A percentile compares a stretch with the other conserved stretches of the same genome.
These are phyloP conservation scores for Solanum peruvianum DNA, from an alignment of 257 asterid species.

Conservation along the genomic window DNA sequence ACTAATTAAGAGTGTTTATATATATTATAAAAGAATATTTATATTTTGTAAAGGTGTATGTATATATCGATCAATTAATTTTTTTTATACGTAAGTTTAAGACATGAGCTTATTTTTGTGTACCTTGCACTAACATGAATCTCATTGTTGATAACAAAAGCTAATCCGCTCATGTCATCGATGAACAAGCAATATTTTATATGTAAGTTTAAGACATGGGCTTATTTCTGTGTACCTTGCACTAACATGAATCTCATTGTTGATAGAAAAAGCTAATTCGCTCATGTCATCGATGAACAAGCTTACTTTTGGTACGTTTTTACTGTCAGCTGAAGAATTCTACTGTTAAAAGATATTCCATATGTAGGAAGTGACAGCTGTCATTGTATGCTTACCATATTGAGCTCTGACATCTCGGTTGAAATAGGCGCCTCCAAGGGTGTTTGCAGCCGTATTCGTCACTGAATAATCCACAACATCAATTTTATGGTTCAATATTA, in stretches of 20 bases:
- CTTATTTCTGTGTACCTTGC: not conserved
- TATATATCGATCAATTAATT: not conserved
- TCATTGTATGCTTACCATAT: conserved; percentile 2
- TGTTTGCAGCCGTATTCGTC: conserved; percentile 25
- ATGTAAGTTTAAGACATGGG: no score
- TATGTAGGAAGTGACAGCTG: conserved; percentile 12
- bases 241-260: conserved; percentile 36
- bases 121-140: conserved; percentile 32
- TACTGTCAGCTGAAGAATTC: conserved; percentile 7
- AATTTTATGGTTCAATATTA: not conserved
- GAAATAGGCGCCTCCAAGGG: conserved; percentile 42
- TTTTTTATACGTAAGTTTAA: not conserved
- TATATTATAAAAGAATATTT: no score
- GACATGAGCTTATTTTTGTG: no score
- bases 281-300: not conserved
- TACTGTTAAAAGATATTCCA: conserved; percentile 34
- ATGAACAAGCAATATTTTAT: no score
- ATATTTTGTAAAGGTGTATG: no score
- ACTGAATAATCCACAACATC: conserved; percentile 24
- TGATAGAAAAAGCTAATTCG: conserved; percentile 25
- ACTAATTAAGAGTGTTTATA: no score
- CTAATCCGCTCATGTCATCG: conserved; percentile 12
- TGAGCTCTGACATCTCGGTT: conserved; percentile 22
- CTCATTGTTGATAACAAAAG: conserved; percentile 18
- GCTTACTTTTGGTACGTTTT: conserved; percentile 10